phyloP scores from a whole-genome alignment of 257 asterid species.

The Gardenia jasminoides region DNA sequence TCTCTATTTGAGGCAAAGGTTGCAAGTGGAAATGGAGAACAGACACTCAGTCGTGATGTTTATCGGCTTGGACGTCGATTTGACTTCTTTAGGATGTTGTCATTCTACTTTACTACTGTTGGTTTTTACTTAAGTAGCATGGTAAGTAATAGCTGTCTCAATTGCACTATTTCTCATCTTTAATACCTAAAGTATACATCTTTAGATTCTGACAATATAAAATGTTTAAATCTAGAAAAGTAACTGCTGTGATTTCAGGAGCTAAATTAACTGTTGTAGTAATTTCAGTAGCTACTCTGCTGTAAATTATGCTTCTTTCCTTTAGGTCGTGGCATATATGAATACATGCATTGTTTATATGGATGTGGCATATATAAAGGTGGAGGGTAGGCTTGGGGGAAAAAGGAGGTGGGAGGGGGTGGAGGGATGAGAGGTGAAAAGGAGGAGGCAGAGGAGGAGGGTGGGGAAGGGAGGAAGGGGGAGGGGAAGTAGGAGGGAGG shows the following conservation, averaged over 20 bases:
- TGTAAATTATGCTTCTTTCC: neutral
- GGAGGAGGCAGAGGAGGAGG: no score
- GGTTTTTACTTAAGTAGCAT: constrained; percentile 97
- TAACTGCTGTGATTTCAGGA: neutral
- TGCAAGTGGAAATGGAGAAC: constrained; percentile 97
- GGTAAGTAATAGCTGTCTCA: constrained; percentile 42
- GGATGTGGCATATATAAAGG: no score
- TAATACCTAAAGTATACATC: neutral
- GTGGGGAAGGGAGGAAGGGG: no score
- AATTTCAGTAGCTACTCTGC: no score
- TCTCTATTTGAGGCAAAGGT: constrained; percentile 97
- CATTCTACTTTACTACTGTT: constrained; percentile 95
- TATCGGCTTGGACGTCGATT: constrained; percentile 94
- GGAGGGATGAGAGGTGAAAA: no score
- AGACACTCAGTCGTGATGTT: constrained; percentile 94
- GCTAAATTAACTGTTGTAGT: no score
- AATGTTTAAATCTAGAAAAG: neutral
- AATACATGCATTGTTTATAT: no score
- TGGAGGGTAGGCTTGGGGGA: no score
- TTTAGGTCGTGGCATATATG: neutral
- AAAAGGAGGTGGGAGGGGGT: no score
- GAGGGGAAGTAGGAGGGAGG: no score
- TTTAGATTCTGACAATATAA: neutral
- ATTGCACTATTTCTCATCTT: neutral
- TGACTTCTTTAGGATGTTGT: constrained; percentile 94